phyloP scores from a whole-genome alignment of 805 yeast species.

The Candida oleophila region DNA sequence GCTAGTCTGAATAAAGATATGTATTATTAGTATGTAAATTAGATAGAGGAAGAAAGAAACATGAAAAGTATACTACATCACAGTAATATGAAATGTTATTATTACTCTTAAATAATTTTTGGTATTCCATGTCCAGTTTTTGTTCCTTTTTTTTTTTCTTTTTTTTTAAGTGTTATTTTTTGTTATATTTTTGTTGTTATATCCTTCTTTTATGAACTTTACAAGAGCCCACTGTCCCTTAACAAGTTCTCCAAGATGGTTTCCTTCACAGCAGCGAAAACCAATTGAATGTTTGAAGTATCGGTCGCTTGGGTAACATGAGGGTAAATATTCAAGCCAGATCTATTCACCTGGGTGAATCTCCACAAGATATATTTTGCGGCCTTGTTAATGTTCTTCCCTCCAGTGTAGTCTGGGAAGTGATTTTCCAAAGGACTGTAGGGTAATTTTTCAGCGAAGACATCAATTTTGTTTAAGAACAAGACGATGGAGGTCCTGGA shows the following conservation, averaged over 20 bases:
- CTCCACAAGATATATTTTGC: conserved; percentile 91
- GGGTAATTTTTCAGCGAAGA: conserved; percentile 81
- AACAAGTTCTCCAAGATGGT: conserved; percentile 74
- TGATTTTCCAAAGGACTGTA: conserved; percentile 76
- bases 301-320: conserved; percentile 95
- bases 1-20: background rate
- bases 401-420: conserved; percentile 91
- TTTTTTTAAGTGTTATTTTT: background rate
- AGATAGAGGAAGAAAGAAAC: background rate
- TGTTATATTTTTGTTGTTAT: background rate
- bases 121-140: background rate
- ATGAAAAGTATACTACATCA: background rate
- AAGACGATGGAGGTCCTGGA: conserved; percentile 80
- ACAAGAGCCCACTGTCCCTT: conserved; percentile 72
- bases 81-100: background rate
- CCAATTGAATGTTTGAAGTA: conserved; percentile 82
- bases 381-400: conserved; percentile 84
- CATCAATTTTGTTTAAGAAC: conserved; percentile 86
- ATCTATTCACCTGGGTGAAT: conserved; percentile 79
- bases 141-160: background rate
- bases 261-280: conserved; percentile 81
- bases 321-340: conserved; percentile 80
- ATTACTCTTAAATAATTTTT: background rate
- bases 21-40: background rate
- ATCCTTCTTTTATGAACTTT: conserved; percentile 7